Evolutionary conservation across 2,329 filamentous ascomycete species (phyloP).

Genomic region (Parafenestella ontariensis): DNA sequence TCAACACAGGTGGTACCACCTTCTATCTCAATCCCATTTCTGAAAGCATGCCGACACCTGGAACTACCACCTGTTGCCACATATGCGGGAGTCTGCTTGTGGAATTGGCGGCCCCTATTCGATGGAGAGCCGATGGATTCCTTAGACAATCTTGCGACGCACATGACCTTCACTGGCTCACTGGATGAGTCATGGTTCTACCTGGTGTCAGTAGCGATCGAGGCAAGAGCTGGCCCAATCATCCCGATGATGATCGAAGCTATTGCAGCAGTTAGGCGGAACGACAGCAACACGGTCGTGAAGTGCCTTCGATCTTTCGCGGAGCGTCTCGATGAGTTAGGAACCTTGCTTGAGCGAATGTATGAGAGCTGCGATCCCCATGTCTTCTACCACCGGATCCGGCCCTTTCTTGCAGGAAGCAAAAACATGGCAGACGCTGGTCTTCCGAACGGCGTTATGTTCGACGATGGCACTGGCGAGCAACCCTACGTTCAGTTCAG

Average conservation of each 20-base stretch:
- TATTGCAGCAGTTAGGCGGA: constrained; percentile 76
- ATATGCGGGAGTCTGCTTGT: constrained; percentile 88
- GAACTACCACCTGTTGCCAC: constrained; percentile 93
- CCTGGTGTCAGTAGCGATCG: constrained; percentile 91
- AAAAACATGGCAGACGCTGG: constrained; percentile 98
- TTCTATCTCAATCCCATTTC: constrained; percentile 81
- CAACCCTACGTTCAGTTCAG: constrained; percentile 80
- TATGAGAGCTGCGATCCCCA: constrained; percentile 94
- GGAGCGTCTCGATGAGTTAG: constrained; percentile 86
- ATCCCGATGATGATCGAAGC: constrained; percentile 89
- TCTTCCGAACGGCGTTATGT: constrained; percentile 83
- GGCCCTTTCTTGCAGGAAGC: constrained; percentile 93
- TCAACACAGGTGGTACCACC: constrained; percentile 70
- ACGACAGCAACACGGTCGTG: constrained; percentile 75
- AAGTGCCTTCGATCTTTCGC: constrained; percentile 82
- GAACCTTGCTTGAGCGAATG: constrained; percentile 80
- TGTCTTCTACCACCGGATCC: constrained; percentile 93
- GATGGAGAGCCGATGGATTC: constrained; percentile 79
- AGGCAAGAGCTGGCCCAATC: constrained; percentile 86
- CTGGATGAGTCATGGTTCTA: constrained; percentile 99
- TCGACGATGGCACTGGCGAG: constrained; percentile 78
- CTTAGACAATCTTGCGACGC: constrained; percentile 84
- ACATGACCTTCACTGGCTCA: constrained; percentile 91
- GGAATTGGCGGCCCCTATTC: constrained; percentile 97
- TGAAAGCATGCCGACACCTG: constrained; percentile 76